Conservation (phyloP, 169 alveolate genomes). For the Plasmodium inui region DNA sequence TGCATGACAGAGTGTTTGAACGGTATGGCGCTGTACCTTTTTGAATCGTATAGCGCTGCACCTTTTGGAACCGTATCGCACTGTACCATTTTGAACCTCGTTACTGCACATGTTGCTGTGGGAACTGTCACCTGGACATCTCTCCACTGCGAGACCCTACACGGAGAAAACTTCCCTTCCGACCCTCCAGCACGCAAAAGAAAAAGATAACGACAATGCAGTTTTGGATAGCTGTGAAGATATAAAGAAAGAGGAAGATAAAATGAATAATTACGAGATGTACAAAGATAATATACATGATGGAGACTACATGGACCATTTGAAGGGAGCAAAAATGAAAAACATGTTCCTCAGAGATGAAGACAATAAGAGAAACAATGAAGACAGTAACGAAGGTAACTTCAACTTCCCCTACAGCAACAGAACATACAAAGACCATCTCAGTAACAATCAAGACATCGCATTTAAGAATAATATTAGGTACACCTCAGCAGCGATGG, state of each 20-base stretch:
- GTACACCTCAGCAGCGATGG: slow-evolving; percentile 23
- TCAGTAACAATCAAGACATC: slow-evolving; percentile 7
- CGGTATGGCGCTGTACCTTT: neutral
- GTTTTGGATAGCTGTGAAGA: neutral
- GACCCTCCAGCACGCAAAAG: slow-evolving; percentile 21
- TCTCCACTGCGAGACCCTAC: neutral
- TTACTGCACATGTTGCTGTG: neutral
- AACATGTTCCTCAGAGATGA: slow-evolving; percentile 27
- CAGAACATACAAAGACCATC: slow-evolving; percentile 36
- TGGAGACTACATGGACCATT: slow-evolving; percentile 25
- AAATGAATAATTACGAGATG: slow-evolving; percentile 66
- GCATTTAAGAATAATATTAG: slow-evolving; percentile 44
- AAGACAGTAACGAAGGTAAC: slow-evolving; percentile 30
- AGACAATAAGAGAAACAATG: slow-evolving; percentile 11
- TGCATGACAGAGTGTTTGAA: slow-evolving; percentile 1
- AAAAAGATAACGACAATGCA: slow-evolving; percentile 24
- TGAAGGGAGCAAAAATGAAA: slow-evolving; percentile 25
- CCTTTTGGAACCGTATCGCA: neutral
- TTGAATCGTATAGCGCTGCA: neutral
- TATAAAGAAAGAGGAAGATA: slow-evolving; percentile 40
- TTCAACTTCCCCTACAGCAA: slow-evolving; percentile 33
- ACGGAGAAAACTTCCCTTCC: neutral
- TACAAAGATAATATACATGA: slow-evolving; percentile 27
- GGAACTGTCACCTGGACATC: neutral
- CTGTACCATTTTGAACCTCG: neutral